Percentiles rank a stretch among this genome's conserved stretches.
phyloP scores from a whole-genome alignment of 768 basidiomycete species.

The Leccinum obscurum region DNA sequence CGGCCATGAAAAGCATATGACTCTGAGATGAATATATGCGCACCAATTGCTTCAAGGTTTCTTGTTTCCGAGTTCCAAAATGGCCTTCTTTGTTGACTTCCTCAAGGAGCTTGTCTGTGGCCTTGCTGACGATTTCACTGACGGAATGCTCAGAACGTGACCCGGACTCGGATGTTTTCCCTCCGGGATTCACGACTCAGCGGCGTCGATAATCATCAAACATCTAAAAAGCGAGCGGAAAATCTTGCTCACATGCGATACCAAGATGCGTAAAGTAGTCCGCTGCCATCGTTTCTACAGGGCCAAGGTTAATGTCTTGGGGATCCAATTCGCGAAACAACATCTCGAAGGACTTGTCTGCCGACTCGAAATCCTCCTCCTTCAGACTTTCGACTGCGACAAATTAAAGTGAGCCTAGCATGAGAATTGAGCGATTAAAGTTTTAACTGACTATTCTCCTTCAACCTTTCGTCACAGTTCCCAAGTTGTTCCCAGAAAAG shows the following conservation, averaged over 20 bases:
- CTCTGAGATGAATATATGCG: neutral
- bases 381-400: slow-evolving; percentile 3
- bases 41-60: slow-evolving; percentile 4
- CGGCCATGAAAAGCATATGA: neutral
- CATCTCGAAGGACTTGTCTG: neutral
- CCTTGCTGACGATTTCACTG: neutral
- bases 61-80: slow-evolving; percentile 1
- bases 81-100: neutral
- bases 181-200: neutral
- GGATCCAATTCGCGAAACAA: slow-evolving; percentile 1
- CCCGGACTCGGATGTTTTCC: neutral
- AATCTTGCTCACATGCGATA: neutral
- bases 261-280: slow-evolving; percentile 7
- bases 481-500: slow-evolving; percentile 7
- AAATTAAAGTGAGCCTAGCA: neutral
- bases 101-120: neutral
- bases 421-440: neutral
- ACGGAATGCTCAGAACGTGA: neutral
- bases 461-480: neutral
- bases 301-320: neutral
- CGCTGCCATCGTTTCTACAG: neutral
- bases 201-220: neutral
- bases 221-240: neutral
- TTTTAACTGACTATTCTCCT: slow-evolving; percentile 2
- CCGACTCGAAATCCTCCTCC: slow-evolving; percentile 1